Base-by-base conservation (phyloP, 441 rosid species). In the Mallotus japonicus region DNA sequence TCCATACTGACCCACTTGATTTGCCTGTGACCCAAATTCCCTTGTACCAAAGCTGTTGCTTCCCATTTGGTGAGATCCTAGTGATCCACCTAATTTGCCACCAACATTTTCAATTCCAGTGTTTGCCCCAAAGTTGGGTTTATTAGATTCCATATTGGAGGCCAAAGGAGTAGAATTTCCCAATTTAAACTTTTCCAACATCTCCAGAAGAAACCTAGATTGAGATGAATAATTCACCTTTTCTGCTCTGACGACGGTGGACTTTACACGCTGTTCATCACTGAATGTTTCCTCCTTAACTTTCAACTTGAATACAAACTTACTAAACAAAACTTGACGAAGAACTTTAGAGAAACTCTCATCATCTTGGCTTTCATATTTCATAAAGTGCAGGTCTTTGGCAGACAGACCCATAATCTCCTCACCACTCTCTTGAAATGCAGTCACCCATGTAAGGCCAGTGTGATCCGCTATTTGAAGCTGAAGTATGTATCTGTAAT, bases 391-490 rank as follows among this genome's bases (percentile, higher is more conserved):
- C 84, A 95, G 69, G 70, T 91, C 96, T 80, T 88, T 91, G 0
- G 98, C 96, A 68, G 97, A 74, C 34, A 90, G 70, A n/a, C 95
- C 98, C 86, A 92, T 83, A 75, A 95, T 88, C 76, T 87, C 96
- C 82, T 87, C 88, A 57, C 88, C 98, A 75, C 84, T 77, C 72
- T 92, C 99, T 78, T 92, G 96, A 80, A 92, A 95, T 20, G 96
- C 97, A 17, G 96, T 92, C 61, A 84, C 96, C 97, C 97, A 95
- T 40, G 92, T 80, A 65, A 87, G n/a, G 55, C 93, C 96, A 12
- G 98, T 92, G 75, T 92, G 92, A 78, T 95, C 99, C 81, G 91
- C 94, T 81, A 95, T 83, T 90, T 92, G 99, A 22, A 95, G 67
- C 86, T 90, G 93, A 74, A 95, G 80, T 76, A 92, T 87, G 77